Base-by-base conservation (phyloP, 345 rosid genomes). In the Arabis alpina region DNA sequence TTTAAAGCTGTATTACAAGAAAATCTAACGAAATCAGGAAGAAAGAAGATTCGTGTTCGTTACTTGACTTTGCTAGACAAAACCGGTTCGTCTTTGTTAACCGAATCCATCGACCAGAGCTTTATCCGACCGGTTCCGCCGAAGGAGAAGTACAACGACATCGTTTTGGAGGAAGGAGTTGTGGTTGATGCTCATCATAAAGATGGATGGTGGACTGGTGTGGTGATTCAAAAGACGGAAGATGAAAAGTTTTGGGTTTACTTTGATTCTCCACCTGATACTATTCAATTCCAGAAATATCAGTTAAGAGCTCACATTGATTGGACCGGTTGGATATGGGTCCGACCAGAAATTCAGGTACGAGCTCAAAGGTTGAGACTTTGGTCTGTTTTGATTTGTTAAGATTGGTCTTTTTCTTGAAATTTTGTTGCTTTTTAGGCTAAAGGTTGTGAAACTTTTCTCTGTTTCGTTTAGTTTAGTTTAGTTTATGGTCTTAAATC, bases 201-300 rank as follows among this genome's bases (percentile, higher is more conserved):
- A 57, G 76, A 79, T 50, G 82, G 86, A 1, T 87, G 89, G 89
- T 82, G 91, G 87, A 79, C 74, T 15, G 93, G 93, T 44, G 53
- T 83, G 25, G 75, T 84, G 15, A 68, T 80, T 50, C 80, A 83
- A 81, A 71, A 76, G 52, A 55, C 77, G 10, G 80, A 74, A 1
- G 28, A 62, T 15, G 80, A 69, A 0, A 82, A 68, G 19, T 82
- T 63, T 28, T 54, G 70, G 71, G 84, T 84, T 77, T 79, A 61
- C 52, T 88, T 83, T 34, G 85, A 83, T 54, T 76, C 59, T 24
- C 87, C 87, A 2, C 84, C 91, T 14, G 87, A 85, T 52, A 66
- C 81, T 34, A 49, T 80, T 36, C 75, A 80, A 39, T 80, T 84
- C 58, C 80, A 78, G 40, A 71, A 63, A 34, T 73, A 67, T 16